Conservation (phyloP, 2,329 filamentous ascomycete genomes). For the Cadophora luteo-olivacea region DNA sequence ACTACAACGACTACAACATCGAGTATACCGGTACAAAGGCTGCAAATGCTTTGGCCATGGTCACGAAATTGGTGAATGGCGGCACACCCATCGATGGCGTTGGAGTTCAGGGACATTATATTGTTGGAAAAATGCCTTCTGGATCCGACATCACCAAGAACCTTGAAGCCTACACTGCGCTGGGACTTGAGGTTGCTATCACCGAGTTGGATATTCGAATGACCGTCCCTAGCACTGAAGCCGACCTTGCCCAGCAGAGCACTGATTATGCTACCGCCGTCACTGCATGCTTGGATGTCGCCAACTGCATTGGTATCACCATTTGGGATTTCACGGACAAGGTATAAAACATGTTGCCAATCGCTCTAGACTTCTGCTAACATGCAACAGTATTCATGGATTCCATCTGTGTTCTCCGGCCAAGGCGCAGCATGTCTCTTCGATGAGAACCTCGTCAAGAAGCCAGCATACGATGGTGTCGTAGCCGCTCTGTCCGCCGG, state of each 20-base stretch:
- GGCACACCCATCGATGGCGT: conserved; percentile 67
- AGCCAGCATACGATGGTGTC: conserved; percentile 30
- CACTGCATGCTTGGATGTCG: conserved; percentile 35
- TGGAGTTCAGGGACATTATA: conserved; percentile 67
- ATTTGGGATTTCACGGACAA: conserved; percentile 47
- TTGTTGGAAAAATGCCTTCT: conserved; percentile 58
- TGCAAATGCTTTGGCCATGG: conserved; percentile 50
- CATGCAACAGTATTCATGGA: conserved; percentile 30
- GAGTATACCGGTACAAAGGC: conserved; percentile 59
- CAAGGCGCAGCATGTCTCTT: conserved; percentile 29
- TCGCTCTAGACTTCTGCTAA: background rate
- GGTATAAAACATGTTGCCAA: background rate
- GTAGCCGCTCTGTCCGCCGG: conserved; percentile 24
- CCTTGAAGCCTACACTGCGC: conserved; percentile 57
- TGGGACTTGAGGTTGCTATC: conserved; percentile 63
- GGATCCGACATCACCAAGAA: conserved; percentile 52
- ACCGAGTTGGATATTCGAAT: conserved; percentile 70
- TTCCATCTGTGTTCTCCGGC: conserved; percentile 29
- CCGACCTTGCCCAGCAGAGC: conserved; percentile 54
- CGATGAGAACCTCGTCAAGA: conserved; percentile 25
- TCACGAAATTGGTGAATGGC: conserved; percentile 53
- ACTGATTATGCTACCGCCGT: conserved; percentile 52
- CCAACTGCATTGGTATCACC: conserved; percentile 41
- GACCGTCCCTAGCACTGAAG: conserved; percentile 51
- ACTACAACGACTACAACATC: conserved; percentile 67